A percentile compares a stretch with the other conserved stretches of the same genome.
phyloP scores from a whole-genome alignment of 371 early-diverging fungal species.

The Apophysomyces trapeziformis region DNA sequence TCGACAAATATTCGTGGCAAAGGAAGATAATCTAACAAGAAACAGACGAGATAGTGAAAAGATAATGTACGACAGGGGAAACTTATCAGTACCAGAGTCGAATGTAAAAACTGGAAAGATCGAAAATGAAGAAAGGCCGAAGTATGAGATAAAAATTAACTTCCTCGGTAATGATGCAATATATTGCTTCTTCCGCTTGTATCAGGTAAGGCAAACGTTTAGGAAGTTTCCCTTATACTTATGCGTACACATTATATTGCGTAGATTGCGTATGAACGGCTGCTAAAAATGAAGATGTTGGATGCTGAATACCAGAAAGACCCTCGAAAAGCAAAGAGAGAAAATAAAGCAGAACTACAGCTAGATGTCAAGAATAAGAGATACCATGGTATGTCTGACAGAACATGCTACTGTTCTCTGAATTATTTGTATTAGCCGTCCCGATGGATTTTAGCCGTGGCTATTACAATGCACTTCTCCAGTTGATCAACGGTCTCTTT shows the following conservation, averaged over 20 bases:
- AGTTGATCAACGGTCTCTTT: conserved; percentile 72
- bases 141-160: conserved; percentile 45
- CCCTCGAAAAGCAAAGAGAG: conserved; percentile 54
- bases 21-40: background rate
- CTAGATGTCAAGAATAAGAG: conserved; percentile 67
- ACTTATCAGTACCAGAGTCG: no score
- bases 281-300: conserved; percentile 78
- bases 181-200: conserved; percentile 89
- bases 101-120: background rate
- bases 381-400: conserved; percentile 28
- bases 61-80: no score
- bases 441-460: conserved; percentile 55
- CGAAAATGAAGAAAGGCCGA: conserved; percentile 24
- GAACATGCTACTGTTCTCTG: conserved; percentile 17
- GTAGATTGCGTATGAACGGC: conserved; percentile 60
- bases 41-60: no score
- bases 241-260: conserved; percentile 43
- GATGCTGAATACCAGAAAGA: conserved; percentile 62
- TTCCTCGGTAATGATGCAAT: conserved; percentile 77
- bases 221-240: background rate
- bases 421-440: conserved; percentile 24
- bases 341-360: conserved; percentile 76
- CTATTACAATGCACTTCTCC: conserved; percentile 74
- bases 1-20: conserved; percentile 65
- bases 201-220: conserved; percentile 59